A percentile compares a stretch with the other conserved stretches of the same genome.
Evolutionary conservation across 495 filamentous ascomycete genomes (phyloP).

Genomic region (Parmelia sp.): DNA sequence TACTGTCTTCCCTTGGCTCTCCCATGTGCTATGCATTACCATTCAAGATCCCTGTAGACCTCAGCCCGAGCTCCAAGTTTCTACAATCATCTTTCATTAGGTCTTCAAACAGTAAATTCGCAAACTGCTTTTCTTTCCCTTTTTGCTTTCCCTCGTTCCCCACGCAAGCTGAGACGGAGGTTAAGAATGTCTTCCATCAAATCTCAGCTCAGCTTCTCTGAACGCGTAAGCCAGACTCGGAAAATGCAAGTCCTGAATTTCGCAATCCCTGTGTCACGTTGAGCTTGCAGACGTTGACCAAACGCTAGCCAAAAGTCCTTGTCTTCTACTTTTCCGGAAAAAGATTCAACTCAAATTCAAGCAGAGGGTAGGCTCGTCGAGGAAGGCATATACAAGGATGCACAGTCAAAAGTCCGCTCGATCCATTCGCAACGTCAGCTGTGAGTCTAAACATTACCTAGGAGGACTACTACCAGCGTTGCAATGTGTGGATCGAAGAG

Average conservation of each 20-base stretch:
- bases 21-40: not conserved
- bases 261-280: constrained; percentile 7
- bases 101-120: not conserved
- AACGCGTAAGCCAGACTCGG: constrained; percentile 42
- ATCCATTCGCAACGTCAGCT: constrained; percentile 23
- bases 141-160: too few species aligned
- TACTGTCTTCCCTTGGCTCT: not conserved
- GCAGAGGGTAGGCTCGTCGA: constrained; percentile 19
- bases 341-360: constrained; percentile 12
- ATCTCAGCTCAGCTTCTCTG: constrained; percentile 44
- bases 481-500: constrained; percentile 7
- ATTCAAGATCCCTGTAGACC: not conserved
- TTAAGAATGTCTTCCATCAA: constrained; percentile 11
- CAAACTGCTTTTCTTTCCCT: not conserved
- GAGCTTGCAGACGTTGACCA: not conserved
- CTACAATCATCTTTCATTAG: too few species aligned
- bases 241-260: constrained; percentile 35
- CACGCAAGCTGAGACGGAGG: not conserved
- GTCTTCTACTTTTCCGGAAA: constrained; percentile 27
- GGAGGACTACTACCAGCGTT: constrained; percentile 20
- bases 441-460: constrained; percentile 17
- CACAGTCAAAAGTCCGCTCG: constrained; percentile 18
- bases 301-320: constrained; percentile 41
- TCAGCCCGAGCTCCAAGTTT: not conserved
- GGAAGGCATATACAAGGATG: constrained; percentile 5